phyloP scores from a whole-genome alignment of 768 basidiomycete species.

The Tylopilus intermedius region DNA sequence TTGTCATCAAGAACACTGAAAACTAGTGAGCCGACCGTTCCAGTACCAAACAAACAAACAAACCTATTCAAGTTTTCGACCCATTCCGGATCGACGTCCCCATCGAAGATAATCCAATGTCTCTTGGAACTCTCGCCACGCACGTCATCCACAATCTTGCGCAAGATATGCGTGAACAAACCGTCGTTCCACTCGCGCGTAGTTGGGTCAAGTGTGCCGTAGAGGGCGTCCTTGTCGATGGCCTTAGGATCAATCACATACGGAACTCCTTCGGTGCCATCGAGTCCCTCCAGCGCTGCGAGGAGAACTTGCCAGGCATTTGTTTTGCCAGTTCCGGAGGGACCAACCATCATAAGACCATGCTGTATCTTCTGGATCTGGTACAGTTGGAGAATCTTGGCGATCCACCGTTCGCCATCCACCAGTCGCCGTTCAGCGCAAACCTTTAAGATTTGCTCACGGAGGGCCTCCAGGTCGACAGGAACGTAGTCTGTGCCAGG shows the following conservation, averaged over 20 bases:
- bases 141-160: conserved; percentile 98
- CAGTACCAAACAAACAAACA: conserved; percentile 19
- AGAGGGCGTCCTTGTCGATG: conserved; percentile 96
- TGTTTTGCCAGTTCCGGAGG: conserved; percentile 94
- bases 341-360: conserved; percentile 99
- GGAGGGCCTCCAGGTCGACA: conserved; percentile 80
- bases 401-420: conserved; percentile 83
- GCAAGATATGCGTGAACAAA: conserved; percentile 92
- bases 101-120: conserved; percentile 99
- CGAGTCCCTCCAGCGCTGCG: conserved; percentile 82
- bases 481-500: conserved; percentile 90
- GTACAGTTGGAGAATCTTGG: conserved; percentile 95
- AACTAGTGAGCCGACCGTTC: conserved; percentile 1
- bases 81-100: conserved; percentile 99
- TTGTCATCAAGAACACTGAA: conserved; percentile 96
- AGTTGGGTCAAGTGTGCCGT: conserved; percentile 93
- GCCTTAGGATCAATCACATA: conserved; percentile 99
- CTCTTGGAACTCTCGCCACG: conserved; percentile 94
- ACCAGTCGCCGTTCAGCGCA: conserved; percentile 85
- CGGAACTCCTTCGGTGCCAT: conserved; percentile 86
- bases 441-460: conserved; percentile 80
- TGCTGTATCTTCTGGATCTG: conserved; percentile 99
- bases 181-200: conserved; percentile 99
- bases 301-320: conserved; percentile 95
- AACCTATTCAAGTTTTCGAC: conserved; percentile 99